Evolutionary conservation across 1,284 basidiomycete species (phyloP).

Genomic region (Ceratobasidium sp.): DNA sequence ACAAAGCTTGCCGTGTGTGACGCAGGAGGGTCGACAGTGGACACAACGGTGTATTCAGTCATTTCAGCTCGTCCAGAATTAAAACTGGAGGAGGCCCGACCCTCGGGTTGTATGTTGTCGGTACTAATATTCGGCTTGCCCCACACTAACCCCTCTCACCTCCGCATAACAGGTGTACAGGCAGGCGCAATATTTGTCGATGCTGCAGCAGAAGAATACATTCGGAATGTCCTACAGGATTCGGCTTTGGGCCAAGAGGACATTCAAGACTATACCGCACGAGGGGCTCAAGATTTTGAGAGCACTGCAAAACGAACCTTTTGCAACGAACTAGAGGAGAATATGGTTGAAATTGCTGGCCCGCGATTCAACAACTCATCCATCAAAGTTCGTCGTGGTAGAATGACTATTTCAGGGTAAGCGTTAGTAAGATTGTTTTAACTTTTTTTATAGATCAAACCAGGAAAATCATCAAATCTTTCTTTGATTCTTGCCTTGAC

Average conservation of each 20-base stretch:
- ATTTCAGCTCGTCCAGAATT: neutral
- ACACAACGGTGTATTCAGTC: constrained; percentile 17
- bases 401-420: constrained; percentile 6
- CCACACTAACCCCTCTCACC: too few relatives aligned
- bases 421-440: too few relatives aligned
- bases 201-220: too few relatives aligned
- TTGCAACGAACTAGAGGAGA: neutral
- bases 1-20: constrained; percentile 30
- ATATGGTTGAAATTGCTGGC: constrained; percentile 8
- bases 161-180: too few relatives aligned
- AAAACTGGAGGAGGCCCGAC: neutral
- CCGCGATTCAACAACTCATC: constrained; percentile 26
- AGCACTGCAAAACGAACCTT: constrained; percentile 19
- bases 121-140: too few relatives aligned
- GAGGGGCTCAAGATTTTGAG: constrained; percentile 39
- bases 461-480: constrained; percentile 33
- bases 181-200: constrained; percentile 25
- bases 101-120: too few relatives aligned
- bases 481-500: constrained; percentile 29
- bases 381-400: constrained; percentile 16
- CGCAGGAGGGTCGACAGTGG: constrained; percentile 24
- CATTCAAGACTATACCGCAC: neutral
- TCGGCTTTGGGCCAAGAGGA: too few relatives aligned
- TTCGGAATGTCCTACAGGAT: too few relatives aligned
- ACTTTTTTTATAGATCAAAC: too few relatives aligned